Evolutionary conservation across 169 alveolate genomes (phyloP).

Genomic region (Hepatocystis sp.): DNA sequence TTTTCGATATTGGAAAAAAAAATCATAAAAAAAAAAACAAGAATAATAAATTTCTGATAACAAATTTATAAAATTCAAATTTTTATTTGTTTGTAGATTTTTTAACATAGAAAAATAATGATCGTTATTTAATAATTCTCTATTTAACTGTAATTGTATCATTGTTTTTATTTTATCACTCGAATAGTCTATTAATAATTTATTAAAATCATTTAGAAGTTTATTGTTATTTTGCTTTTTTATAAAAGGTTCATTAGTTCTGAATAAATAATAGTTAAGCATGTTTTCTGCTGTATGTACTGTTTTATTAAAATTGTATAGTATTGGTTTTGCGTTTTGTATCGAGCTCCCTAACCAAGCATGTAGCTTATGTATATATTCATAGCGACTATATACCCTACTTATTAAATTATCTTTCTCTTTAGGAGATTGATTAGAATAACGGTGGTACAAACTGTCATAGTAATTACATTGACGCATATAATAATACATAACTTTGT

Average conservation of each 20-base stretch:
- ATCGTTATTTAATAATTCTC: conserved; percentile 31
- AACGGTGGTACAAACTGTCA: too few species aligned
- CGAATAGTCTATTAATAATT: conserved; percentile 39
- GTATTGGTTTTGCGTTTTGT: too few species aligned
- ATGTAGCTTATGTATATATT: too few species aligned
- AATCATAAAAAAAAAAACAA: conserved; percentile 44
- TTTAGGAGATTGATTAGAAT: too few species aligned
- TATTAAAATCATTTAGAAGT: conserved; percentile 22
- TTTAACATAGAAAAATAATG: conserved; percentile 44
- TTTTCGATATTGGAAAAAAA: conserved; percentile 61
- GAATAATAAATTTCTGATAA: conserved; percentile 58
- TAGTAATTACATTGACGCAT: too few species aligned
- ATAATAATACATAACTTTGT: too few species aligned
- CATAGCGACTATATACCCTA: too few species aligned
- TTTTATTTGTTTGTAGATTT: conserved; percentile 51
- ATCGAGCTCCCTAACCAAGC: too few species aligned
- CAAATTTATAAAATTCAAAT: conserved; percentile 28
- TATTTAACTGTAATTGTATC: conserved; percentile 13
- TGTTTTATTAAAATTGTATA: too few species aligned
- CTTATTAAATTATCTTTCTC: too few species aligned
- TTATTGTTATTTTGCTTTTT: conserved; percentile 31
- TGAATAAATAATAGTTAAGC: too few species aligned
- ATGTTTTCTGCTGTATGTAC: too few species aligned
- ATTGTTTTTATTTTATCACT: conserved; percentile 13
- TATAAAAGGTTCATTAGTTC: conserved; percentile 24